Conservation (phyloP, 805 yeast species). For the Candida rishiriensis region DNA sequence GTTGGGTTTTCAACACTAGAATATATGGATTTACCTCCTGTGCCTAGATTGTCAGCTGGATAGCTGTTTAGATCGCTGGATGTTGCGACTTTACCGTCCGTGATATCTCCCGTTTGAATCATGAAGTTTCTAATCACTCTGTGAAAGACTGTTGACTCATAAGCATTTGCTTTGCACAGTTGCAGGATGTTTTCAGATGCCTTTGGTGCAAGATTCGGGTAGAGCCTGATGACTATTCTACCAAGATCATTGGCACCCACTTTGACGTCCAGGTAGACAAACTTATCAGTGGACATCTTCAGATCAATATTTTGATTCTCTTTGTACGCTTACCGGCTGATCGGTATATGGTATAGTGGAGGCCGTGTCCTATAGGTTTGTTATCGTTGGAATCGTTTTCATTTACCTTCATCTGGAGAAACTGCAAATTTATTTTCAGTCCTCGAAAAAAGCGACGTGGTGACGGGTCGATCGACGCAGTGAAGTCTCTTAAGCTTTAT, state of each 20-base stretch:
- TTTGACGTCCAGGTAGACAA: slow-evolving; percentile 48
- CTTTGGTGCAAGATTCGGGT: slow-evolving; percentile 47
- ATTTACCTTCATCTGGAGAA: too few relatives aligned
- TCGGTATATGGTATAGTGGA: too few relatives aligned
- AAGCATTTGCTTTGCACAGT: slow-evolving; percentile 40
- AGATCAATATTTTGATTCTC: too few relatives aligned
- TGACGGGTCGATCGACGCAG: too few relatives aligned
- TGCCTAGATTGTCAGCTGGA: slow-evolving; percentile 30
- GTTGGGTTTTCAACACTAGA: slow-evolving; percentile 22
- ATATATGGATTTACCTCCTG: slow-evolving; percentile 44
- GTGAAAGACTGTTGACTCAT: slow-evolving; percentile 48
- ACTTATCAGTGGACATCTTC: slow-evolving; percentile 5
- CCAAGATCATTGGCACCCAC: slow-evolving; percentile 45
- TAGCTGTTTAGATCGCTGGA: slow-evolving; percentile 12
- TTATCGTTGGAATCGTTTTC: too few relatives aligned
- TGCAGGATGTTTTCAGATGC: slow-evolving; percentile 47
- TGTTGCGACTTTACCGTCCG: slow-evolving; percentile 30
- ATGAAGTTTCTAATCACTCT: slow-evolving; percentile 65
- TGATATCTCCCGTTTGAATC: slow-evolving; percentile 64
- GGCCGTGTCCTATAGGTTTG: too few relatives aligned
- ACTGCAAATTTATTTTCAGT: too few relatives aligned
- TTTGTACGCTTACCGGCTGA: too few relatives aligned
- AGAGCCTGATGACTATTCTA: slow-evolving; percentile 57
- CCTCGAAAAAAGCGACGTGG: too few relatives aligned
- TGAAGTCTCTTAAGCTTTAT: too few relatives aligned